phyloP scores from a whole-genome alignment of 2,329 filamentous ascomycete genomes.

The Nannizziopsis barbatae region DNA sequence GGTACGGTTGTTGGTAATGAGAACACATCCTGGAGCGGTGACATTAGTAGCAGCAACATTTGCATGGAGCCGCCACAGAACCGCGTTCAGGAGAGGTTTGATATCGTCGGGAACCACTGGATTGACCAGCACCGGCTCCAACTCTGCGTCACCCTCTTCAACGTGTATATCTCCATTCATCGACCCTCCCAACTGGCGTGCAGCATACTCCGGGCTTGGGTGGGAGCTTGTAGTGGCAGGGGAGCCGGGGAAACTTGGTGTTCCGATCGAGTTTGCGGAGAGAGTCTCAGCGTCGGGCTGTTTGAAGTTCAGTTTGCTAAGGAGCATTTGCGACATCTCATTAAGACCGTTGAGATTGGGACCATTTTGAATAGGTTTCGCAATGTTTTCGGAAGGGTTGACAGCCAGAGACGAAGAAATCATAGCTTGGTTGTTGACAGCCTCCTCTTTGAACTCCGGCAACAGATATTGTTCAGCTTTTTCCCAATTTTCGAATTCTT shows the following conservation, averaged over 20 bases:
- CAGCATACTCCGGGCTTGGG: slow-evolving; percentile 35
- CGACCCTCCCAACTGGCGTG: slow-evolving; percentile 18
- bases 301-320: slow-evolving; percentile 40
- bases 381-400: background rate
- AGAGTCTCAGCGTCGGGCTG: slow-evolving; percentile 27
- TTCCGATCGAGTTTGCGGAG: slow-evolving; percentile 33
- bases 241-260: slow-evolving; percentile 34
- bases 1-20: slow-evolving; percentile 36
- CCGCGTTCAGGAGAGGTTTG: slow-evolving; percentile 35
- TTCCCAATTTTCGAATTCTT: slow-evolving; percentile 38
- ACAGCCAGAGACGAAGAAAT: slow-evolving; percentile 11
- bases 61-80: slow-evolving; percentile 37
- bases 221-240: slow-evolving; percentile 36
- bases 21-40: slow-evolving; percentile 30
- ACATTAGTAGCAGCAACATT: slow-evolving; percentile 22
- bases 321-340: slow-evolving; percentile 38
- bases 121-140: slow-evolving; percentile 16
- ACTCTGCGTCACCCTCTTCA: slow-evolving; percentile 17
- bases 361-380: slow-evolving; percentile 3
- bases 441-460: slow-evolving; percentile 35
- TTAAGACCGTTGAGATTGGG: slow-evolving; percentile 19
- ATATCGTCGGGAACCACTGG: slow-evolving; percentile 30
- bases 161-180: slow-evolving; percentile 17
- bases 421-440: slow-evolving; percentile 11
- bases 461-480: slow-evolving; percentile 38